phyloP scores from a whole-genome alignment of 2,329 filamentous ascomycete genomes.

The Volutella citrinella region DNA sequence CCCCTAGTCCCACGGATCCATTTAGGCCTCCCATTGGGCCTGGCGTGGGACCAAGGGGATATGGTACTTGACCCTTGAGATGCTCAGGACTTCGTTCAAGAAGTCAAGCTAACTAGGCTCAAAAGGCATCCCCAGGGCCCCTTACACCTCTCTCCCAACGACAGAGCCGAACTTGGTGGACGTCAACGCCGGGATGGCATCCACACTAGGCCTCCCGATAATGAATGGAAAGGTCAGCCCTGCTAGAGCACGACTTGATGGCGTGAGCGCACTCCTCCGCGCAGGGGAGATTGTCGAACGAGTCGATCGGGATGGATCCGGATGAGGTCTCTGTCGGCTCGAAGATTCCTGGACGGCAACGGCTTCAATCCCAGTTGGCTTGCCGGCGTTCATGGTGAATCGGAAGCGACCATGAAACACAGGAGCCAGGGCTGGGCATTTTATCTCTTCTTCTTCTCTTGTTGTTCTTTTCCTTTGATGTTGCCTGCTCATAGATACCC shows the following conservation, averaged over 20 bases:
- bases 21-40: conserved; percentile 19
- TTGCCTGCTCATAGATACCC: too few relatives aligned
- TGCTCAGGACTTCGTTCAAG: conserved; percentile 11
- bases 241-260: conserved; percentile 41
- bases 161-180: conserved; percentile 28
- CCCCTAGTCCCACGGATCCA: conserved; percentile 25
- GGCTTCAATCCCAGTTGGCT: too few relatives aligned
- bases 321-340: too few relatives aligned
- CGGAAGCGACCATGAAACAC: too few relatives aligned
- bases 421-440: too few relatives aligned
- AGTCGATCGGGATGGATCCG: conserved; percentile 24
- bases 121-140: conserved; percentile 34
- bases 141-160: conserved; percentile 29
- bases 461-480: too few relatives aligned
- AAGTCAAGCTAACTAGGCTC: conserved; percentile 26
- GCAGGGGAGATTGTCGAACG: conserved; percentile 59
- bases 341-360: too few relatives aligned
- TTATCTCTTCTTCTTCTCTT: too few relatives aligned
- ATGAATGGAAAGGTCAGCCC: conserved; percentile 19
- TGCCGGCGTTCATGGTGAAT: too few relatives aligned
- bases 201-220: conserved; percentile 19
- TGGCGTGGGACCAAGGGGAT: conserved; percentile 27
- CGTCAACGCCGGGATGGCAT: conserved; percentile 30
- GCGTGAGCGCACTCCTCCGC: conserved; percentile 56
- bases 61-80: conserved; percentile 30